Evolutionary conservation across 108 stramenopile genomes (phyloP), one percentile per base, ranked within the genome.

Genomic region (Skeletonema grethae): DNA sequence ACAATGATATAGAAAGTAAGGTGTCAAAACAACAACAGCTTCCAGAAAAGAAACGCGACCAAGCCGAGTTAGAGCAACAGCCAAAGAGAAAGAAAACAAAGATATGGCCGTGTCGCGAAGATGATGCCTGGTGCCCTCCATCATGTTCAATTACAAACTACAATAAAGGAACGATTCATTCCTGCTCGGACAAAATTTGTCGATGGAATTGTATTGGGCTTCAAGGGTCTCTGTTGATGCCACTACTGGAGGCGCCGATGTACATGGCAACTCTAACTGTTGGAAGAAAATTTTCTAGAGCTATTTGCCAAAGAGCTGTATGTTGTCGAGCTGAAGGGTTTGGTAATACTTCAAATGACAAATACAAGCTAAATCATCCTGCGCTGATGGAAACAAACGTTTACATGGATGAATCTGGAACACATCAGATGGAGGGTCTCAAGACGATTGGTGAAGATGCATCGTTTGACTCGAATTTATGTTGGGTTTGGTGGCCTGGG

Each of bases 51-150:
- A 18, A 56, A n/a, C 12, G 24, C 24, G 24, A 32, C 45, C 30
- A 55, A 30, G 28, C 20, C 30, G 59, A 53, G 57, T 12, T 72
- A 64, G 43, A 41, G 28, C 57, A 57, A 67, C 41, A 50, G 12
- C 31, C 61, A 62, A 25, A 58, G 29, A 31, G 39, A 11, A 61
- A 62, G 62, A 86, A 77, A 41, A 18, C 20, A 48, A 86, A 77
- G 55, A 18, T 8, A 48, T 95, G 91, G 91, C 91, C 91, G n/a
- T 88, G 88, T 20, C 84, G 69, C 30, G 18, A 62, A 22, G 65
- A 80, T n/a, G 91, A 92, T 45, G 74, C 85, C 22, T 95, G 94
- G 94, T 88, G 91, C 61, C 94, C 94, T n/a, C 89, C 94, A 5
- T 90, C 90, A 10, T 89, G 88, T 9, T 83, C 94, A 8, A 89